phyloP scores from a whole-genome alignment of 441 rosid species.

The Manihot esculenta region DNA sequence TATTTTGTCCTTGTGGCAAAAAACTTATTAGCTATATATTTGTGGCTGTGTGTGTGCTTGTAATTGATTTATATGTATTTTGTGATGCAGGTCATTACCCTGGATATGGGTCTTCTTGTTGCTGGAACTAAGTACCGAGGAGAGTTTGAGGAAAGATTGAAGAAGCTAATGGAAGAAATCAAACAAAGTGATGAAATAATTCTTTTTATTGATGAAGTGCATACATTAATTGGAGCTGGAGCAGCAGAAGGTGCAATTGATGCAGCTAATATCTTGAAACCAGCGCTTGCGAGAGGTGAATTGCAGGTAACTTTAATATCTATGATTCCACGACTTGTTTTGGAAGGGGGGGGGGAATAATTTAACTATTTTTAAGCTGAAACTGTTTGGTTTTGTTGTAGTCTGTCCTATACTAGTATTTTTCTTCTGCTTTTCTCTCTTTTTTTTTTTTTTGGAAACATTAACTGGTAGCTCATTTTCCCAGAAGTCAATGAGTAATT shows the following conservation, averaged over 20 bases:
- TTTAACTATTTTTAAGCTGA: background rate
- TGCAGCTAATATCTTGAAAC: conserved; percentile 62
- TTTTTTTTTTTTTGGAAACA: background rate
- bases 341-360: no score
- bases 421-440: no score
- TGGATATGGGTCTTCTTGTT: conserved; percentile 58
- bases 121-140: conserved; percentile 55
- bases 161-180: conserved; percentile 50
- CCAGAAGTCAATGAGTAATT: background rate
- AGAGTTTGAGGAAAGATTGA: conserved; percentile 55
- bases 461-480: background rate
- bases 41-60: no score
- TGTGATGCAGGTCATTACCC: conserved; percentile 37
- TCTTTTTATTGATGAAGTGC: conserved; percentile 60
- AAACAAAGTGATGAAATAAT: conserved; percentile 51
- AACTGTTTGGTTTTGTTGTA: no score
- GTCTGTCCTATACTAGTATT: no score
- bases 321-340: background rate
- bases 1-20: background rate
- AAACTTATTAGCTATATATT: background rate
- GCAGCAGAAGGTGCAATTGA: conserved; percentile 50
- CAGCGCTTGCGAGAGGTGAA: conserved; percentile 63
- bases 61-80: background rate
- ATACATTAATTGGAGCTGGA: conserved; percentile 55
- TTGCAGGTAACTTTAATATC: conserved; percentile 33